phyloP scores from a whole-genome alignment of 164 flowering plant species.

The Annona cherimola region DNA sequence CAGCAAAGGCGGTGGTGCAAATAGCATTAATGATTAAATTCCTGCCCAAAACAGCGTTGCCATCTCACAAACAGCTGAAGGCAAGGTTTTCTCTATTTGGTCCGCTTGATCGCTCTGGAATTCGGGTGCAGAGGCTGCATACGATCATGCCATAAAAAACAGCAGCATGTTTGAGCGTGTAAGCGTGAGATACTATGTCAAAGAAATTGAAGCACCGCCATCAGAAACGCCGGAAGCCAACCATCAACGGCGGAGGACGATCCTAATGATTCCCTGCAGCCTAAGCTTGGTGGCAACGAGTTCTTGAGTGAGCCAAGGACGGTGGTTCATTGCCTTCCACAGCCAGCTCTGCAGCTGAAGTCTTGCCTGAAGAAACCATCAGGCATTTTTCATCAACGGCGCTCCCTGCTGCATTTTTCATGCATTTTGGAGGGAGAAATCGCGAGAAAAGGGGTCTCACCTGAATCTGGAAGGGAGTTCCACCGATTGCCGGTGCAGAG shows the following conservation, averaged over 20 bases:
- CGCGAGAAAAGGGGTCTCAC: too few species aligned
- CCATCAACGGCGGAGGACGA: constrained; percentile 34
- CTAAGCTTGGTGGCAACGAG: constrained; percentile 13
- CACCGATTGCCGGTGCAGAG: too few species aligned
- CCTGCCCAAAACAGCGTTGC: constrained; percentile 58
- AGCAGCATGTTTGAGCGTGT: constrained; percentile 52
- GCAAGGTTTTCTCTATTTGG: constrained; percentile 90
- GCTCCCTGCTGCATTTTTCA: too few species aligned
- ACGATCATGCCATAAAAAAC: constrained; percentile 41
- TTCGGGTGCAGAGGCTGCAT: constrained; percentile 67
- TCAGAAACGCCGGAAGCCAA: constrained; percentile 29
- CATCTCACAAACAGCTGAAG: constrained; percentile 66
- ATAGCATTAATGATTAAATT: constrained; percentile 81
- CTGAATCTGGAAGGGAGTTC: too few species aligned
- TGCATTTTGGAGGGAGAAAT: too few species aligned
- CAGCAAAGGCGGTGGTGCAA: constrained; percentile 39
- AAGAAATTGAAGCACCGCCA: constrained; percentile 34
- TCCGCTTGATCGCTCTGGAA: constrained; percentile 58
- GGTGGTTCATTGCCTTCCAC: constrained; percentile 14
- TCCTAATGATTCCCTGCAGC: constrained; percentile 16
- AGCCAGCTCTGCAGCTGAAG: constrained; percentile 49
- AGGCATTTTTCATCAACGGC: too few species aligned
- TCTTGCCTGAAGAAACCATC: constrained; percentile 69
- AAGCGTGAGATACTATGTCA: constrained; percentile 44
- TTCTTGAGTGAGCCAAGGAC: constrained; percentile 15